These are phyloP conservation scores for Penicillium sumatraense DNA, from an alignment of 2,329 filamentous ascomycete species.

Conservation along the genomic window DNA sequence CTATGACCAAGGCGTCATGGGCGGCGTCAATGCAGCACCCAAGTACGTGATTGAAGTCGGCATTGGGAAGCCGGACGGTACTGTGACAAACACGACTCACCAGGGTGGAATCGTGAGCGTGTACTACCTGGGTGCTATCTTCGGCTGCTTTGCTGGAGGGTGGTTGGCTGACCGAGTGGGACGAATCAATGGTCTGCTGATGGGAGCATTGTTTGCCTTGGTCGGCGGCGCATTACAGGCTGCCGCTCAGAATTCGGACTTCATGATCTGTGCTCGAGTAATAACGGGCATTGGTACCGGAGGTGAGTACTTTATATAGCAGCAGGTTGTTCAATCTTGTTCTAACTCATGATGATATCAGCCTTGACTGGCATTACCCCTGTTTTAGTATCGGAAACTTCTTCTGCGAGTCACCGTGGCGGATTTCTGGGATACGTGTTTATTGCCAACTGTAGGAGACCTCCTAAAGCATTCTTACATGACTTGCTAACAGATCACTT, in stretches of 20 bases:
- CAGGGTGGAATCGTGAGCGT: conserved; percentile 58
- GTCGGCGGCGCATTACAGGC: conserved; percentile 56
- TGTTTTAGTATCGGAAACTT: conserved; percentile 55
- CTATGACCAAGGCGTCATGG: conserved; percentile 61
- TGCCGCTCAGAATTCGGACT: conserved; percentile 49
- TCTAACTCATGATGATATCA: conserved; percentile 12
- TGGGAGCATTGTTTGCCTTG: conserved; percentile 54
- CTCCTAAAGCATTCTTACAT: not conserved
- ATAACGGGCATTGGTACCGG: conserved; percentile 59
- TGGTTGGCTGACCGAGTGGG: conserved; percentile 58
- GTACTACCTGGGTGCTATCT: conserved; percentile 58
- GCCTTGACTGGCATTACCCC: conserved; percentile 56
- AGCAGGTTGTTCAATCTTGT: conserved; percentile 1
- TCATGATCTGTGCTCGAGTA: conserved; percentile 56
- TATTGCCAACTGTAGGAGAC: conserved; percentile 52
- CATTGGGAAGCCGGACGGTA: conserved; percentile 52
- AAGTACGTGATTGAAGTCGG: conserved; percentile 46
- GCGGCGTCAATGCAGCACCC: conserved; percentile 51
- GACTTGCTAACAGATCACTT: conserved; percentile 3
- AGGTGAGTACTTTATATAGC: conserved; percentile 30
- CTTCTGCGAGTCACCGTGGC: conserved; percentile 52
- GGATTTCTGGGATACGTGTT: conserved; percentile 56
- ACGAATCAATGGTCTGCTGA: conserved; percentile 56
- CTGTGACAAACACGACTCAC: conserved; percentile 53
- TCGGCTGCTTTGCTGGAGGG: conserved; percentile 56